Evolutionary conservation across 2,329 filamentous ascomycete genomes (phyloP), one percentile per base, ranked within the genome.

Genomic region (Myriangium duriaei): DNA sequence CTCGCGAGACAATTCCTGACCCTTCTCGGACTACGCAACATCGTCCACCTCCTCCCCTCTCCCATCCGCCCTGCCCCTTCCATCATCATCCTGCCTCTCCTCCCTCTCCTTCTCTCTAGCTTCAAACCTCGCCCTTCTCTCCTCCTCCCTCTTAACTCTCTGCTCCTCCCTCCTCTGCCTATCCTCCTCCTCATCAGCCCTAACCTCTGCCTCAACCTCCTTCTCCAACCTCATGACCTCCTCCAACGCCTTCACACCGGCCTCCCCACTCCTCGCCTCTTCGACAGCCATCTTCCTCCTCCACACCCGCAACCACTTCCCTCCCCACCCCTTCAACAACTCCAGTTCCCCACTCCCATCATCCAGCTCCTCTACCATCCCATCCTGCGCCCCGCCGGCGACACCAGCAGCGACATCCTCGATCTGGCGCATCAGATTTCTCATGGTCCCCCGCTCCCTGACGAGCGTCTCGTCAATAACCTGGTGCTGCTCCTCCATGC

Each of bases 271-370:
- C 42, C 74, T 69, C 0, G 81, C 72, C 60, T 95, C 86, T 62
- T 96, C 87, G 11, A 96, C 83, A 2, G 82, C 83, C 11, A 74
- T 74, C 60, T 85, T 81, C 30, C 91, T 71, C 51, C 77, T 67
- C 58, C 94, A 95, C 1, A 91, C 85, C 19, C 84, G 72, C 45
- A 84, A 64, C 91, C 91, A 98, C 33, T 86, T 73, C 53, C 75
- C 72, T 1, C 81, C 87, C 91, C 91, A 96, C 35, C 74, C 70
- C 45, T 72, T 71, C 41, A 93, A 71, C 46, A 87, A 65, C 42
- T 71, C 70, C 47, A 79, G 73, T 19, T 74, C 68, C 24, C 69
- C 70, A 18, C 63, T 63, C 7, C n/a, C 21, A 50, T 60, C 55
- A 43, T 60, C 46, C 40, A 61, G 67, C 42, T 79, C 75, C 61